Evolutionary conservation across 2,329 filamentous ascomycete species (phyloP).

Genomic region (Diplodia mutila): DNA sequence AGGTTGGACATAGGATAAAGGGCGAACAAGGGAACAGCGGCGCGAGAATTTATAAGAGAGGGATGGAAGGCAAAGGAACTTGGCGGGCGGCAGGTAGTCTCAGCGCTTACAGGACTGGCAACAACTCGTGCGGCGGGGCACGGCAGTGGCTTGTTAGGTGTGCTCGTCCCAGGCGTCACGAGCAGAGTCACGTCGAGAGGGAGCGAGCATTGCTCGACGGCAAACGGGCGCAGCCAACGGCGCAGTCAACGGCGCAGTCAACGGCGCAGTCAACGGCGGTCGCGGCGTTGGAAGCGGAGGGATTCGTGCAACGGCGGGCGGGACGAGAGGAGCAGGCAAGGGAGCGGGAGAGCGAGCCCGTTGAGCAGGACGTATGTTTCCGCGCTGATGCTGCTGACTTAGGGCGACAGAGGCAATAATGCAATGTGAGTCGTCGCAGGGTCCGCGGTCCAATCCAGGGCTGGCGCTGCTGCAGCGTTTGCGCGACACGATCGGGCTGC

Average conservation of each 20-base stretch:
- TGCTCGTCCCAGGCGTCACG: background rate
- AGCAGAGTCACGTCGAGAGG: background rate
- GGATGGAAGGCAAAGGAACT: background rate
- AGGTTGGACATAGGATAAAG: background rate
- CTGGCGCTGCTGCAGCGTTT: background rate
- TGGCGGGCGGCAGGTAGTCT: no score
- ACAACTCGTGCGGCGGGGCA: no score
- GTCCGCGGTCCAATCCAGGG: slow-evolving; percentile 6
- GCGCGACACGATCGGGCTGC: background rate
- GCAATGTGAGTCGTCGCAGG: background rate
- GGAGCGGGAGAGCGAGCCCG: background rate
- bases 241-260: background rate
- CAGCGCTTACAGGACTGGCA: background rate
- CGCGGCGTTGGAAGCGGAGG: background rate
- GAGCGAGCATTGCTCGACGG: background rate
- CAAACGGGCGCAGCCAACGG: background rate
- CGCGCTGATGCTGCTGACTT: slow-evolving; percentile 5
- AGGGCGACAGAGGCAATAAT: background rate
- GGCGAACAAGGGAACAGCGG: background rate
- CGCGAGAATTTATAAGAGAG: background rate
- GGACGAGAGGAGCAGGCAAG: background rate
- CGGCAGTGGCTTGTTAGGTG: background rate
- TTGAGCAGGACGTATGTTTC: background rate
- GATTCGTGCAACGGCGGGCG: background rate
- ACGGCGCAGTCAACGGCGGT: background rate